These are phyloP conservation scores for Eucalyptus victrix DNA, from an alignment of 345 rosid genomes.

Conservation along the genomic window DNA sequence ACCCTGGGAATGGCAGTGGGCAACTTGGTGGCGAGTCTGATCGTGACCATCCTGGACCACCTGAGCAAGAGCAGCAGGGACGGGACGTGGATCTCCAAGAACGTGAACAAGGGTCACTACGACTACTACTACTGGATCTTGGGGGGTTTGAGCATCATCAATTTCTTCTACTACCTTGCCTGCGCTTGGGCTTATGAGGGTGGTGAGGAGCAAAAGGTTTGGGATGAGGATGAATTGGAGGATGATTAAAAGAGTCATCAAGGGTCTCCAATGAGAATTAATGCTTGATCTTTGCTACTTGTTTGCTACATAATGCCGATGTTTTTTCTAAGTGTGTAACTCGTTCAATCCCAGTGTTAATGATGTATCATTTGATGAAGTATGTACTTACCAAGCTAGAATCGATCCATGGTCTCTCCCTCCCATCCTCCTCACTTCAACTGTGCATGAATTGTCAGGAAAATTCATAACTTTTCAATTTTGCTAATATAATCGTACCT, in stretches of 20 bases:
- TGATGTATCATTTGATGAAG: not conserved
- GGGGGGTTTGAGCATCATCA: constrained; percentile 9
- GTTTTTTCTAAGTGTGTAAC: not conserved
- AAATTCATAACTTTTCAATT: not conserved
- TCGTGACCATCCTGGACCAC: constrained; percentile 3
- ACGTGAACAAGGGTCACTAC: constrained; percentile 28
- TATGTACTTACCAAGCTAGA: not conserved
- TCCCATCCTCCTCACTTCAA: no score
- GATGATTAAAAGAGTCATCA: not conserved
- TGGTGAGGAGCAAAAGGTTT: not conserved
- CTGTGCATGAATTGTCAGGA: not conserved
- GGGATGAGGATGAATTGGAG: constrained; percentile 16
- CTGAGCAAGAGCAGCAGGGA: constrained; percentile 1
- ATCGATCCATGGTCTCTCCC: not conserved
- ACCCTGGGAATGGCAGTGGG: constrained; percentile 21
- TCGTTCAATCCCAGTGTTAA: not conserved
- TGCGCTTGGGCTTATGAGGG: constrained; percentile 33
- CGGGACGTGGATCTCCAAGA: constrained; percentile 32
- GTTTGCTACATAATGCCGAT: not conserved
- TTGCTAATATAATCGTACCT: not conserved
- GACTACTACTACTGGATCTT: constrained; percentile 53
- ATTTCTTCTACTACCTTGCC: constrained; percentile 20
- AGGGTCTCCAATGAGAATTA: not conserved
- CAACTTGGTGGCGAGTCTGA: constrained; percentile 21
- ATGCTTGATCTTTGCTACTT: not conserved